Evolutionary conservation across 1,139 yeast genomes (phyloP).

Genomic region (Entelexis paramagnoliae): DNA sequence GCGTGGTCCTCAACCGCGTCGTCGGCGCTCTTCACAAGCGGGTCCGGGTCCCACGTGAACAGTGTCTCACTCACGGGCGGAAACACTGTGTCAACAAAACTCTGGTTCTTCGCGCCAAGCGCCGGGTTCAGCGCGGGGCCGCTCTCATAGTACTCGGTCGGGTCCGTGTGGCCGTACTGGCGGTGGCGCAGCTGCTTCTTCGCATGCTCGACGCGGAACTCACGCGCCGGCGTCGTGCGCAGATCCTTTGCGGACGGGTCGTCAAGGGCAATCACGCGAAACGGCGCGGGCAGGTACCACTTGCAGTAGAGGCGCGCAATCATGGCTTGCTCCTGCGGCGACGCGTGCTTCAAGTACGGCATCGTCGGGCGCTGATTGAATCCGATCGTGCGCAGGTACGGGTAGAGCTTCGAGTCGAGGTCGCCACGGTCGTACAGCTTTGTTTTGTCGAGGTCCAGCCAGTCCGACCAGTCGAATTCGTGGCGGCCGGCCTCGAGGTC

Average conservation of each 20-base stretch:
- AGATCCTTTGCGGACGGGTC: constrained; percentile 1
- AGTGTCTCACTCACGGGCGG: constrained; percentile 7
- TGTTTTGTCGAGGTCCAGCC: constrained; percentile 21
- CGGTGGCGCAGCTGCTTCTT: constrained; percentile 14
- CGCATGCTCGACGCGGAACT: constrained; percentile 12
- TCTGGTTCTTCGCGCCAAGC: constrained; percentile 9
- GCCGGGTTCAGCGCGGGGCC: constrained; percentile 10
- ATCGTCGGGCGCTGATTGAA: constrained; percentile 5
- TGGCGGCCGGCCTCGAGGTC: constrained; percentile 5
- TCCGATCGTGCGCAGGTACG: constrained; percentile 9
- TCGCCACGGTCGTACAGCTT: constrained; percentile 13
- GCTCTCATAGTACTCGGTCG: constrained; percentile 5
- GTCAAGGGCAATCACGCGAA: constrained; percentile 26
- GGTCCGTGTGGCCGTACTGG: constrained; percentile 15
- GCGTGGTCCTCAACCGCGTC: constrained; percentile 23
- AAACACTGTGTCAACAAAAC: constrained; percentile 8
- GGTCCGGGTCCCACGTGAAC: constrained; percentile 14
- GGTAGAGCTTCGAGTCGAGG: constrained; percentile 18
- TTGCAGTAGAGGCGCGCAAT: constrained; percentile 28
- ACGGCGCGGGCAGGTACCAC: constrained; percentile 25
- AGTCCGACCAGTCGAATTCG: constrained; percentile 21
- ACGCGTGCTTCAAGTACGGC: constrained; percentile 11
- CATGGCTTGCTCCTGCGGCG: constrained; percentile 27
- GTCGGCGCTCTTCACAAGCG: not conserved
- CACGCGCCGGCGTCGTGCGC: constrained; percentile 14